Evolutionary conservation across 495 filamentous ascomycete species (phyloP), one percentile per base, ranked within the genome.

Genomic region (Cercophora newfieldiana): DNA sequence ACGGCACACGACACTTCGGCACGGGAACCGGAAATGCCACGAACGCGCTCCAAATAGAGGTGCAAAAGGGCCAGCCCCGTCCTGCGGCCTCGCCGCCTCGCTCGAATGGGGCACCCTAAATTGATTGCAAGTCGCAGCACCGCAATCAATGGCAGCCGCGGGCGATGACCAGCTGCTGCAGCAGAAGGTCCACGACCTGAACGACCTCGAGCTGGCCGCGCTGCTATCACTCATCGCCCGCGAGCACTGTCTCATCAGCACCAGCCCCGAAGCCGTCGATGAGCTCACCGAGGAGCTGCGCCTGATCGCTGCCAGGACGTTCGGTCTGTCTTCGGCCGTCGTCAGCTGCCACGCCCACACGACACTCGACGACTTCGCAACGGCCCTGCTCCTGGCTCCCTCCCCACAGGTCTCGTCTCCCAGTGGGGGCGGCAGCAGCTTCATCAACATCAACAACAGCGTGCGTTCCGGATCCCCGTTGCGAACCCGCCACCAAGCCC

Each of bases 171-270:
- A 65, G 53, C 50, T 31, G 49, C 79, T 94, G 53, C 77, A 86
- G 60, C 81, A 86, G 24, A 86, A 88, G 75, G 81, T 93, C 60
- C 89, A 90, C 74, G 81, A 83, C 54, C 81, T 98, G 49, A 92
- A 90, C 61, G 95, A 97, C 77, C 83, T 97, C 54, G 94, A 97
- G 77, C 86, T 99, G 49, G 95, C 95, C 26, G 78, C 89, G 14
- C 83, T 97, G 22, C 82, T 97, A 57, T 94, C 88, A 70, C 85
- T 97, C 29, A 81, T 90, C 61, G 86, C 89, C 25, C 85, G 87
- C 62, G 89, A 95, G 77, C 94, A 98, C 73, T 97, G 92, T 76
- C 87, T 97, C 64, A 87, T 98, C 71, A 88, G 90, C 76, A 90
- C 90, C 48, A 87, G 89, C 10, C 76, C 80, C 24, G 78, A 84